phyloP scores from a whole-genome alignment of 306 rosid genomes.

The Cicer yamashitae region DNA sequence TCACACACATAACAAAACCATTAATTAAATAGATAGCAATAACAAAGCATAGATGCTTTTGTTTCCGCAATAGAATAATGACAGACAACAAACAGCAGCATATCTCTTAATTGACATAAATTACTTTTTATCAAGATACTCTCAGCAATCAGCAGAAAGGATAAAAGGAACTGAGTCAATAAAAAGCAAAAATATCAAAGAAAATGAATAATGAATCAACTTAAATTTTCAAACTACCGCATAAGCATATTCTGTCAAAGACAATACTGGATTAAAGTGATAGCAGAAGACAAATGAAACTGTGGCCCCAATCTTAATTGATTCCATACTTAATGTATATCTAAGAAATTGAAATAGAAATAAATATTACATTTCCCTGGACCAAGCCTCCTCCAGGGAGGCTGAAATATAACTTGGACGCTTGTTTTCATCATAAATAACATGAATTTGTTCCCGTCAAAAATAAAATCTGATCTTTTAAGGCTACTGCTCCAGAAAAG shows the following conservation, averaged over 20 bases:
- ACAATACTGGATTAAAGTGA: constrained; percentile 2
- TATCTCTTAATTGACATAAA: constrained; percentile 12
- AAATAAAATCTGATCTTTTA: background rate
- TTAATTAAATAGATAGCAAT: constrained; percentile 4
- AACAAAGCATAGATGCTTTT: constrained; percentile 32
- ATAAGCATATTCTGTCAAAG: constrained; percentile 12
- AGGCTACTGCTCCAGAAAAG: constrained; percentile 1
- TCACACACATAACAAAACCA: constrained; percentile 8
- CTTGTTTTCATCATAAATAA: background rate
- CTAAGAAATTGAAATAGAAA: constrained; percentile 23
- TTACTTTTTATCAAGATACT: constrained; percentile 31
- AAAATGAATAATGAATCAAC: constrained; percentile 18
- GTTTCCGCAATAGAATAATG: constrained; percentile 29
- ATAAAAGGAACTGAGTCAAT: constrained; percentile 31
- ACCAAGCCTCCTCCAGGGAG: background rate
- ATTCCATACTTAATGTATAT: constrained; percentile 8
- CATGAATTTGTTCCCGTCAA: no score
- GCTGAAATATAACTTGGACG: background rate
- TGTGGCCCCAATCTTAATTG: background rate
- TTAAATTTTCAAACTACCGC: constrained; percentile 25
- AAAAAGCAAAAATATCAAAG: constrained; percentile 7
- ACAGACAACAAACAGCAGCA: constrained; percentile 24
- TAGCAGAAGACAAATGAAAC: constrained; percentile 19
- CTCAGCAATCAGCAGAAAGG: background rate
- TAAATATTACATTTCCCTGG: background rate